These are phyloP conservation scores for Aegilops speltoides DNA, from an alignment of 176 grass and related monocot genomes.

Conservation along the genomic window DNA sequence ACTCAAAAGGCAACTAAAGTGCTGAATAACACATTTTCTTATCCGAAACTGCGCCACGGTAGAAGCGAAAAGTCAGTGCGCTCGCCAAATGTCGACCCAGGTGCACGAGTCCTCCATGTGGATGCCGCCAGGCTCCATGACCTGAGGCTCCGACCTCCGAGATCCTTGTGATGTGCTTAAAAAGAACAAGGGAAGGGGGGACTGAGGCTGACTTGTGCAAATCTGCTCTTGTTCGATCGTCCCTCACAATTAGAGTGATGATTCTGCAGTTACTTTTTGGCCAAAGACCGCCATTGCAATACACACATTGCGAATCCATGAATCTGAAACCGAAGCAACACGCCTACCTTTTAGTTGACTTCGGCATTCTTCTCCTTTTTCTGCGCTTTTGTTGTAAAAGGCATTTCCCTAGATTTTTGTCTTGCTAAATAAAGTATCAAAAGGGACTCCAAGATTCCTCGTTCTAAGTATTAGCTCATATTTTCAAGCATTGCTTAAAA, in stretches of 20 bases:
- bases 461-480: neutral
- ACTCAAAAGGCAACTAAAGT: neutral
- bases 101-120: neutral
- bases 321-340: slow-evolving; percentile 9
- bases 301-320: neutral
- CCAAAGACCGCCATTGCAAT: neutral
- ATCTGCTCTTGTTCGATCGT: neutral
- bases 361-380: neutral
- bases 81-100: slow-evolving; percentile 19
- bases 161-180: neutral
- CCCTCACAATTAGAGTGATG: neutral
- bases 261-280: neutral
- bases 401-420: neutral
- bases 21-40: neutral
- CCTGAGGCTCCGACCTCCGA: neutral
- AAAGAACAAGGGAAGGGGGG: neutral
- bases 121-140: slow-evolving; percentile 6
- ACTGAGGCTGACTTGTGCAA: neutral
- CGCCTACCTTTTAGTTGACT: neutral
- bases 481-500: neutral
- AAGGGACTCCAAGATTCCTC: neutral
- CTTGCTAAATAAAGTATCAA: neutral
- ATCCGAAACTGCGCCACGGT: slow-evolving; percentile 21
- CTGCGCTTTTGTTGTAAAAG: neutral
- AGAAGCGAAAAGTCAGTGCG: slow-evolving; percentile 1